Base-by-base conservation (phyloP, 495 filamentous ascomycete genomes). In the Cercophora newfieldiana region DNA sequence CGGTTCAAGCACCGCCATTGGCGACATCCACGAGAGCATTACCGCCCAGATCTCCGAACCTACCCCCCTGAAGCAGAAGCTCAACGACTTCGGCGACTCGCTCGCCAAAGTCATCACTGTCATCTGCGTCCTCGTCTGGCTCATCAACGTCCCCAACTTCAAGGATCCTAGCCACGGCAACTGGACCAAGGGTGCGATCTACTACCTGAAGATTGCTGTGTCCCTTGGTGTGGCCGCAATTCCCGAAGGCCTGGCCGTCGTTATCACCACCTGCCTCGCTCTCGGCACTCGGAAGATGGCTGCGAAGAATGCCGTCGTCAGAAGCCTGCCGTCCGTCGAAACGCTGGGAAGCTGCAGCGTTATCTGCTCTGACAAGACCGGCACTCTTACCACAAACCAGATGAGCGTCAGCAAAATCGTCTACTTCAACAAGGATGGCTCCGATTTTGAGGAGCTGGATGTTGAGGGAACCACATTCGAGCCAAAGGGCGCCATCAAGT, bases 361-460 rank as follows among this genome's bases (percentile, higher is more conserved):
- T 61, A 97, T 99, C 74, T 99, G 96, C 81, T 99, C 96, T n/a
- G 96, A 99, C 81, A 99, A 99, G 83, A 99, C 96, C 1, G 96
- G 96, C 67, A 99, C 96, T 24, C 80, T 99, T 74, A 99, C 96
- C 26, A 99, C 96, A 37, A 99, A 98, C 80, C 93, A 99, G 79
- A 99, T 99, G 96, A 97, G 95, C 72, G 96, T 97, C 60, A 94
- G 88, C 75, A 97, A 94, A 79, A 83, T 97, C 48, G 91, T 97
- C 29, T 91, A 91, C 74, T 80, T 99, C 71, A 88, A 83, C 69
- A 83, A 88, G 65, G 80, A 85, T 59, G 93, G 92, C 44, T 84
- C 81, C 56, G 89, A 86, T 49, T 78, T 99, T 18, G 92, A 96
- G 70, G 93, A 98, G 68, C 83, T 98, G 33, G 88, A 93, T 66